A percentile compares a stretch with the other conserved stretches of the same genome.
Evolutionary conservation across 257 asterid genomes (phyloP).

Genomic region (Ocimum tenuiflorum): DNA sequence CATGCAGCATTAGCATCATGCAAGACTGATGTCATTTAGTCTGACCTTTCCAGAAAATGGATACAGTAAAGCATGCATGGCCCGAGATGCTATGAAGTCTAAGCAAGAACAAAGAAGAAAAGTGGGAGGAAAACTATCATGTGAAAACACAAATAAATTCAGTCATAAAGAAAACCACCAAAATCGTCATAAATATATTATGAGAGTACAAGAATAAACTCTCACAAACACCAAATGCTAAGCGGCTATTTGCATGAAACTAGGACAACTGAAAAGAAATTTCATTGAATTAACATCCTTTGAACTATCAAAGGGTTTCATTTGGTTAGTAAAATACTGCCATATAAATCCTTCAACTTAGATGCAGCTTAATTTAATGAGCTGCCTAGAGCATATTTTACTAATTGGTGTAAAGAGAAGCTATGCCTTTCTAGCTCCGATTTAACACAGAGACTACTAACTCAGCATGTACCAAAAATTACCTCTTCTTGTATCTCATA

Average conservation of each 20-base stretch:
- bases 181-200: too few species aligned
- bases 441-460: slow-evolving; percentile 12
- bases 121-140: not conserved
- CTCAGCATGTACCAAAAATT: slow-evolving; percentile 10
- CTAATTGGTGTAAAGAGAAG: not conserved
- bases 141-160: not conserved
- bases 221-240: not conserved
- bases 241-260: not conserved
- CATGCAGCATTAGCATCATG: not conserved
- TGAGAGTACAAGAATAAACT: not conserved
- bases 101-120: not conserved
- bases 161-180: not conserved
- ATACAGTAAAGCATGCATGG: slow-evolving; percentile 1
- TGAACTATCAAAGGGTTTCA: too few species aligned
- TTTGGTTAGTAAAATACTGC: too few species aligned
- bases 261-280: not conserved
- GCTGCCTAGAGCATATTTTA: slow-evolving; percentile 3
- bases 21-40: not conserved
- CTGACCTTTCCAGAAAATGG: not conserved
- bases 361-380: slow-evolving; percentile 5
- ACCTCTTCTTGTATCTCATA: slow-evolving; percentile 85
- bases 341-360: not conserved
- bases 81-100: too few species aligned
- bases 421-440: slow-evolving; percentile 12
- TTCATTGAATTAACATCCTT: too few species aligned